Evolutionary conservation across 345 rosid genomes (phyloP).

Genomic region (Camelina hispida): DNA sequence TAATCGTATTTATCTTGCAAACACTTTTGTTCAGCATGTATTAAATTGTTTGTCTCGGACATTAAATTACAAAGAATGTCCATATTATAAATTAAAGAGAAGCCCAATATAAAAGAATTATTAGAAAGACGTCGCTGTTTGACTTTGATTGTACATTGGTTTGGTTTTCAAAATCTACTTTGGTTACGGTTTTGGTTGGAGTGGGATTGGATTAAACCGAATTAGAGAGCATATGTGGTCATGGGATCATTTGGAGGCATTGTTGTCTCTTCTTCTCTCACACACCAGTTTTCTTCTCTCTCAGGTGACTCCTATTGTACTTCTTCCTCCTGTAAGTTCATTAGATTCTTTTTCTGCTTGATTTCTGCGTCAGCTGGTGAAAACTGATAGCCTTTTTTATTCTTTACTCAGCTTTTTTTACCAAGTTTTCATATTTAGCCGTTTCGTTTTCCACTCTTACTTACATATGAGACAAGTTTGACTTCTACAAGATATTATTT

Average conservation of each 20-base stretch:
- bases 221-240: neutral
- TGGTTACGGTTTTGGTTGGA: neutral
- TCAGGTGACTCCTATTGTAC: neutral
- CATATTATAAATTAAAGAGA: too few relatives aligned
- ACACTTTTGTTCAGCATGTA: too few relatives aligned
- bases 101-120: too few relatives aligned
- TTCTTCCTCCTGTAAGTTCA: slow-evolving; percentile 16
- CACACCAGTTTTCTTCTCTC: slow-evolving; percentile 3
- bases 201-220: too few relatives aligned
- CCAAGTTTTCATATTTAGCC: neutral
- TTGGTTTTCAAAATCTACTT: neutral
- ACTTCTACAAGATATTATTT: too few relatives aligned
- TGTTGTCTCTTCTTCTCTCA: slow-evolving; percentile 2
- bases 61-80: too few relatives aligned
- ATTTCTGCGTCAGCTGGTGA: slow-evolving; percentile 8
- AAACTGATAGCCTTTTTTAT: neutral
- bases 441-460: neutral
- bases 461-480: neutral
- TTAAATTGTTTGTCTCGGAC: too few relatives aligned
- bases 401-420: neutral
- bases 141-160: neutral
- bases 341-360: neutral
- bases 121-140: too few relatives aligned
- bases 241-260: neutral
- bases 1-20: too few relatives aligned